Evolutionary conservation across 805 yeast species (phyloP), one percentile per base, ranked within the genome.

Genomic region (Starmera dryadoides): DNA sequence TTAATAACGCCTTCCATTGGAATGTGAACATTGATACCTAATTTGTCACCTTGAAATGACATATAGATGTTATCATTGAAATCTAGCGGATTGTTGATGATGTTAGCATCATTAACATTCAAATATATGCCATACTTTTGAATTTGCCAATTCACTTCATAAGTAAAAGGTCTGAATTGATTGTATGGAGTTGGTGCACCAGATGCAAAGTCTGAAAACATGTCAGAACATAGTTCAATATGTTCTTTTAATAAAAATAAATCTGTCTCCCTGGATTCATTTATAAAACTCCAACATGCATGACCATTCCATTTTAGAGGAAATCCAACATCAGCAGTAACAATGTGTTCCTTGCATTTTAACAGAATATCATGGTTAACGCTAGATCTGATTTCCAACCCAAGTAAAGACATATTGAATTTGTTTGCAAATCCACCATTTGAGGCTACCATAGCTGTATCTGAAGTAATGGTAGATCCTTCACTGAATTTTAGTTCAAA

Each of bases 61-160:
- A 91, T 43, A 50, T 78, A 91, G 26, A 81, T 75, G 57, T 93
- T 93, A 43, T 82, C 93, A 38, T 74, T 75, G 49, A 83, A 78
- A 52, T 88, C 96, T 31, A 88, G 62, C 0, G 98, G 96, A 49
- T 87, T 85, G 58, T 88, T 84, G 46, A 93, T 80, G 51, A 93
- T 85, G 56, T 93, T 93, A 32, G 77, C 75, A 52, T 87, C 95
- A 57, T 93, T 93, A 21, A 87, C 81, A 56, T 89, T 89, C 41
- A 91, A 58, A 53, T 65, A 84, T 7, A 91, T 58, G 25, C 74
- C 70, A 49, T 82, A 81, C 4, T 60, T 63, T 30, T 75, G 60
- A 19, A 86, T 52, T 2, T 66, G 59, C 88, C 95, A 82, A 26
- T 70, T 65, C 18, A 88, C 46, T 1, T 57, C 52, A 55, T 86